phyloP scores from a whole-genome alignment of 352 stramenopile species.

The Globisporangium cystogenes region DNA sequence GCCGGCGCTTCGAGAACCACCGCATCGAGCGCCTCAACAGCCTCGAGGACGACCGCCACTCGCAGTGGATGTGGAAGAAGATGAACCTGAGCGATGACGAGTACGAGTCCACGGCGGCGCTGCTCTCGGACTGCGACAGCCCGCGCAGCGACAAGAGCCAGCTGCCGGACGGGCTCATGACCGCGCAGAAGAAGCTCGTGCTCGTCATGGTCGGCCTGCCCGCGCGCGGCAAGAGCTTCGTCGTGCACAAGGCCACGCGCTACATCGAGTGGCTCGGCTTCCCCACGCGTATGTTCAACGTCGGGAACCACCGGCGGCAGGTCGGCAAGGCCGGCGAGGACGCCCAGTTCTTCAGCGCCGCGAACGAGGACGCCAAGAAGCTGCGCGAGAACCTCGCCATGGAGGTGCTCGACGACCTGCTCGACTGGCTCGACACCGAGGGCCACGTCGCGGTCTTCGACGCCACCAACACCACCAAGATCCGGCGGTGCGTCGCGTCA shows the following conservation, averaged over 20 bases:
- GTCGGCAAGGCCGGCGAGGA: constrained; percentile 62
- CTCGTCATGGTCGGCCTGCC: constrained; percentile 93
- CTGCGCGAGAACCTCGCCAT: constrained; percentile 89
- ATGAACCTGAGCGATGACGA: constrained; percentile 16
- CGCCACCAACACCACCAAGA: constrained; percentile 93
- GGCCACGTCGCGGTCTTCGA: constrained; percentile 94
- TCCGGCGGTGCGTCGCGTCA: constrained; percentile 25
- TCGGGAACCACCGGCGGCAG: constrained; percentile 90
- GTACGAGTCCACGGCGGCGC: constrained; percentile 13
- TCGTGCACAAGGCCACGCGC: constrained; percentile 90
- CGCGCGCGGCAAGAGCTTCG: constrained; percentile 94
- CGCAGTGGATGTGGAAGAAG: constrained; percentile 77
- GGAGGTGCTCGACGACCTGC: constrained; percentile 81
- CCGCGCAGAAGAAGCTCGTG: constrained; percentile 85
- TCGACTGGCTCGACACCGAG: constrained; percentile 88
- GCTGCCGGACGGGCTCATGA: constrained; percentile 53
- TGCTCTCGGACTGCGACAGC: constrained; percentile 13
- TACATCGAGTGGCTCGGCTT: constrained; percentile 93
- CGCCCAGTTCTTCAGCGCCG: constrained; percentile 89
- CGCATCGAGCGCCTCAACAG: constrained; percentile 65
- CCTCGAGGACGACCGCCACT: constrained; percentile 54
- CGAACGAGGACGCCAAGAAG: constrained; percentile 77
- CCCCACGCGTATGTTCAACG: constrained; percentile 93
- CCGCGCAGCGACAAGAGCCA: constrained; percentile 9
- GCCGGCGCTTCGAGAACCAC: constrained; percentile 69